Base-by-base conservation (phyloP, 2,329 filamentous ascomycete species). In the Graphilbum ipis-grandicollis region DNA sequence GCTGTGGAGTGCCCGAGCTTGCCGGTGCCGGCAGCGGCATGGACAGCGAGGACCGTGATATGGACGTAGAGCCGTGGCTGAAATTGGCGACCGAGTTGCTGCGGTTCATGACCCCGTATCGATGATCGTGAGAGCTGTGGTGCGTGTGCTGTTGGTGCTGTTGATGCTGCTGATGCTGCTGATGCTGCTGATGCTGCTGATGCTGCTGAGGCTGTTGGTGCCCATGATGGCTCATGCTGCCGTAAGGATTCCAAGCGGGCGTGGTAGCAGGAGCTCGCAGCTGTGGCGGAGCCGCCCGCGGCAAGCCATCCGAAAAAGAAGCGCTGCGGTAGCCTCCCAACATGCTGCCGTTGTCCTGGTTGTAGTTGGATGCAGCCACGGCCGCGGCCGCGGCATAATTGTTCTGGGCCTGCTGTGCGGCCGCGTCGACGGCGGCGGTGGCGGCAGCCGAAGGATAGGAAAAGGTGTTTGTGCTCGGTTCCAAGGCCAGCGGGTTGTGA, bases 401-500 rank as follows among this genome's bases (percentile, higher is more conserved):
- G 37, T 46, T 44, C 32, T 57, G 62, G 41, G 64, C 44, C 35
- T 57, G 55, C 14, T 49, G 50, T 12, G 47, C 44, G n/a, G 47
- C 44, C 28, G 48, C 50, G 10, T 50, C 41, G 32, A 53, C 51
- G 62, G 62, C 53, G 62, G 62, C 63, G 43, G 60, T 57, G 31
- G 60, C 52, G 35, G 55, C 51, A 62, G 62, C 52, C 63, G 62
- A 62, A 44, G 60, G 65, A 48, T 71, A 75, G 34, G 60, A 59
- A 46, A 71, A 71, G 32, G 63, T 65, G 53, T 68, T 66, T 56
- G 67, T 53, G 68, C 58, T 41, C 58, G 64, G 37, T 47, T 64
- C 45, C 6, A 31, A 17, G 49, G 50, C 38, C 5, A 51, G 44
- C 2, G 41, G 43, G 31, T 51, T 50, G 19, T 49, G 46, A 19